A percentile compares a stretch with the other conserved stretches of the same genome.
phyloP scores from a whole-genome alignment of 1,139 yeast genomes.

The Zygosaccharomyces pseudobailii region DNA sequence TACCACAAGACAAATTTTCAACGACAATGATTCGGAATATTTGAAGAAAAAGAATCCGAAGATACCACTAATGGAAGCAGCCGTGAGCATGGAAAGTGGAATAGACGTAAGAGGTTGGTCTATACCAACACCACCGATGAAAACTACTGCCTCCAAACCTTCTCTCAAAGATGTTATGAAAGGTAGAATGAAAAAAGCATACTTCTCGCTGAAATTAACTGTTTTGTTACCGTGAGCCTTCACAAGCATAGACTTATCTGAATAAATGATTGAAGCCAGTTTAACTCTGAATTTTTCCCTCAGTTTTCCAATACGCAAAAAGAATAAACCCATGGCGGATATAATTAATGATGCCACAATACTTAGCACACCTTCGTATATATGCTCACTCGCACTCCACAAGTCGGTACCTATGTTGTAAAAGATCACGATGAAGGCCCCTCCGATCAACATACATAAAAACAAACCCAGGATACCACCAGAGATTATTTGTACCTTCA shows the following conservation, averaged over 20 bases:
- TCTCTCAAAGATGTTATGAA: constrained; percentile 83
- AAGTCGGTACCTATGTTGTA: constrained; percentile 74
- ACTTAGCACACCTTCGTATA: constrained; percentile 90
- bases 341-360: constrained; percentile 79
- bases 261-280: constrained; percentile 67
- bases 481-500: constrained; percentile 70
- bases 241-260: constrained; percentile 26
- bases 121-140: constrained; percentile 84
- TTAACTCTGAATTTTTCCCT: constrained; percentile 90
- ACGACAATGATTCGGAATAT: constrained; percentile 72
- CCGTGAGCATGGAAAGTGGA: constrained; percentile 76
- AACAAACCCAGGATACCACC: constrained; percentile 72
- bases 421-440: constrained; percentile 79
- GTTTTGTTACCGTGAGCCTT: constrained; percentile 17
- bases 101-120: constrained; percentile 70
- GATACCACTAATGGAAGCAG: constrained; percentile 59
- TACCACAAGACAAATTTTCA: constrained; percentile 73
- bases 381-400: constrained; percentile 83
- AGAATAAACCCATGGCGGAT: constrained; percentile 86
- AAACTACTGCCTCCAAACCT: constrained; percentile 89
- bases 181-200: constrained; percentile 78
- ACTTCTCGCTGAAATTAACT: constrained; percentile 48
- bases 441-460: constrained; percentile 73
- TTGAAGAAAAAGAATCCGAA: constrained; percentile 69
- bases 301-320: constrained; percentile 85